These are phyloP conservation scores for Retiboletus flavoniger DNA, from an alignment of 1,284 basidiomycete species.

Conservation along the genomic window DNA sequence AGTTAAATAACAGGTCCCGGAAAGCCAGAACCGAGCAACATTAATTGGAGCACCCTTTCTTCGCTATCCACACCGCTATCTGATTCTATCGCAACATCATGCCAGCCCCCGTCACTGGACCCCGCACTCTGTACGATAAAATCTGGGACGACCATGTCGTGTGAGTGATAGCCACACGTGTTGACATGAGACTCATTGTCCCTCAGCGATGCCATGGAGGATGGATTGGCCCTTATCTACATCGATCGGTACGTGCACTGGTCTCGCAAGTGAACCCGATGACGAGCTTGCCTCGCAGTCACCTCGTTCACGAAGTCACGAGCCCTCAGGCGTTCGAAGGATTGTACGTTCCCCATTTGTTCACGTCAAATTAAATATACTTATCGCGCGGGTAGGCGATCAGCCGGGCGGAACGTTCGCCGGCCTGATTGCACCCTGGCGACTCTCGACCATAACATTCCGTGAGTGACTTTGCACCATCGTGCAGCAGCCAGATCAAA, in stretches of 20 bases:
- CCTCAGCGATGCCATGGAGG: constrained; percentile 68
- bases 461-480: constrained; percentile 57
- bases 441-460: constrained; percentile 95
- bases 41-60: neutral
- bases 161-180: constrained; percentile 43
- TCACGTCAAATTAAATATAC: constrained; percentile 7
- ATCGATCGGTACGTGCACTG: constrained; percentile 73
- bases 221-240: constrained; percentile 87
- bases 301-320: constrained; percentile 95
- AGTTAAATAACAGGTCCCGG: neutral
- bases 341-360: constrained; percentile 51
- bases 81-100: constrained; percentile 36
- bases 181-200: constrained; percentile 17
- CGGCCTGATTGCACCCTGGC: constrained; percentile 93
- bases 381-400: constrained; percentile 51
- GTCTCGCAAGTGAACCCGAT: neutral
- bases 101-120: constrained; percentile 55
- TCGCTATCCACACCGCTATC: constrained; percentile 1
- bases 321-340: constrained; percentile 97
- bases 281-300: constrained; percentile 47
- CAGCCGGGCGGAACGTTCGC: constrained; percentile 79
- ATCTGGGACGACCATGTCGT: constrained; percentile 96
- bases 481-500: constrained; percentile 6
- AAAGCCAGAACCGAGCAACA: neutral
- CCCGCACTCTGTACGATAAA: constrained; percentile 92